Evolutionary conservation across 2,329 filamentous ascomycete species (phyloP), one percentile per base, ranked within the genome.

Genomic region (Kalaharituber pfeilii): DNA sequence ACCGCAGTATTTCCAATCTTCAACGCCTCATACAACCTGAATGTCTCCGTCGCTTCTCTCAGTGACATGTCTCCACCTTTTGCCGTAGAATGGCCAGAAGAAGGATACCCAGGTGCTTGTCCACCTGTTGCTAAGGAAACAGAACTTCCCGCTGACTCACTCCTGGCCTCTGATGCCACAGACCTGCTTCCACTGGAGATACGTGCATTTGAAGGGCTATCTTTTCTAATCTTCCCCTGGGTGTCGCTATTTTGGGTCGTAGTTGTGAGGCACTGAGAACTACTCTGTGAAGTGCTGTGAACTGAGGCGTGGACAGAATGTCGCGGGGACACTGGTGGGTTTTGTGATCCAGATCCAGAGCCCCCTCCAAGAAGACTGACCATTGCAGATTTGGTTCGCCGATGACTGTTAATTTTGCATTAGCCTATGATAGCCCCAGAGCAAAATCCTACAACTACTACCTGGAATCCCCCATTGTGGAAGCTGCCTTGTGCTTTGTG

Each of bases 11-110:
- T 89, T 53, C 91, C 91, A 67, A 79, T 91, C 60, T 89, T 79
- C 60, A 98, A 73, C 42, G 88, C 84, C 70, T 96, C 91, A 66
- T 96, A 94, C 49, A 95, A 79, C 61, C 88, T 81, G 69, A 98
- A 98, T 61, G 94, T 88, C 66, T 84, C 80, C 52, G 98, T 86
- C 0, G 89, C 95, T 68, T 94, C 87, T 66, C 98, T 88, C 56
- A 98, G 84, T 24, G 79, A 47, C 4, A 5, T 47, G 22, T 22
- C 42, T 22, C 25, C 42, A 25, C 18, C 13, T 22, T 47, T 47
- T 25, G n/a, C n/a, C 15, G 22, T 25, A 22, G 42, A 47, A 6
- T 47, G 42, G 15, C 42, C 24, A 4, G 42, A 47, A 22, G n/a
- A 22, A 13, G 42, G 15, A 22, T 47, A 47, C 13, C 42, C 42